Evolutionary conservation across 306 rosid species (phyloP), one percentile per base, ranked within the genome.

Genomic region (Amphicarpaea edgeworthii): DNA sequence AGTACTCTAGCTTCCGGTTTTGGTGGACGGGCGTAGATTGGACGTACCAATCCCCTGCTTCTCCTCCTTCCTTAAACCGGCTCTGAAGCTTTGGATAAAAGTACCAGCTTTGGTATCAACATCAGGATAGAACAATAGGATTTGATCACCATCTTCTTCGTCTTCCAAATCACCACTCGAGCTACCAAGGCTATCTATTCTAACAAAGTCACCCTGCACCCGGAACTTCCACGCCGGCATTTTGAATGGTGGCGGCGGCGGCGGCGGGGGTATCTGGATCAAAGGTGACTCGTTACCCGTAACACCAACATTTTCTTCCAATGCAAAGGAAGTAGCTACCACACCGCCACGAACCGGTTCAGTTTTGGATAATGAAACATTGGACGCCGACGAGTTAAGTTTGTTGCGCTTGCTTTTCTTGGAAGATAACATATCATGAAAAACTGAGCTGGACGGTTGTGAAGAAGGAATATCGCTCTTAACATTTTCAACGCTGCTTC

Each of bases 51-150:
- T 76, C 68, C 68, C 82, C 63, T 77, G 84, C 78, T 81, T 80
- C 82, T 86, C 88, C 89, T 93, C 96, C 84, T 86, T 61, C 86
- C 73, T 79, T 67, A 94, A 81, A 68, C 90, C 88, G 19, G 95
- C 93, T 75, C 90, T 88, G 83, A 94, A 88, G 55, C 76, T 88
- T 46, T 81, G 84, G 42, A 94, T 94, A 83, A 94, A 94, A 15
- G 73, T 90, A 55, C 80, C 89, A 77, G 98, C 97, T 80, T 94
- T 90, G 66, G 85, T 87, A 81, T 94, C 83, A 37, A 94, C 91
- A 61, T 89, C 93, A 19, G 86, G 81, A 82, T 93, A 91, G 81
- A 79, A 86, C 82, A 79, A 70, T 3, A 78, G 58, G 15, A 32
- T 58, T 19, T 28, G 0, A 28, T 85, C 60, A 0, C 67, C 75